A percentile compares a stretch with the other conserved stretches of the same genome.
phyloP scores from a whole-genome alignment of 139 green algal genomes.

The Edaphochlamys debaryana region DNA sequence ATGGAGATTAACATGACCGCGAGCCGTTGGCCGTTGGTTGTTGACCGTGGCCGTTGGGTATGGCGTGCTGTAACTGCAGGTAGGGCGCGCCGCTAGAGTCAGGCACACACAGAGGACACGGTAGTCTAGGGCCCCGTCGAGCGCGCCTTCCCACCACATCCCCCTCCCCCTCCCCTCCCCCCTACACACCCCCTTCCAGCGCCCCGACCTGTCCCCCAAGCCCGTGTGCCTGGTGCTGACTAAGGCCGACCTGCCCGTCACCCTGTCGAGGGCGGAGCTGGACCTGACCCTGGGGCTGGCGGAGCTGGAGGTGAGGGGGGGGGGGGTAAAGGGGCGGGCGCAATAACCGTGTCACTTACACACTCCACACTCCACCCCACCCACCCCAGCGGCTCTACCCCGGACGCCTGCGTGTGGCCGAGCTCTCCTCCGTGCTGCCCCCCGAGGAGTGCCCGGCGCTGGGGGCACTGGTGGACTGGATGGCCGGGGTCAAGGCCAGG shows the following conservation, averaged over 20 bases:
- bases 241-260: slow-evolving; percentile 15
- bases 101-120: too few species aligned
- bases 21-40: too few species aligned
- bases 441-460: slow-evolving; percentile 11
- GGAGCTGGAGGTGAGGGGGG: too few species aligned
- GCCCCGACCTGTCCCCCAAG: background rate
- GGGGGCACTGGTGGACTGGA: slow-evolving; percentile 17
- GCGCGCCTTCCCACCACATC: background rate
- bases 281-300: too few species aligned
- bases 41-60: too few species aligned
- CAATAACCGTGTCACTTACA: too few species aligned
- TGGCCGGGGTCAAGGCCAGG: too few species aligned
- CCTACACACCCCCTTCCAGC: background rate
- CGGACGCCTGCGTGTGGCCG: background rate
- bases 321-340: background rate
- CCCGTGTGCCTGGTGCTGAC: slow-evolving; percentile 22
- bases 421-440: background rate
- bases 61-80: too few species aligned
- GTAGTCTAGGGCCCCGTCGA: too few species aligned
- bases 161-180: background rate
- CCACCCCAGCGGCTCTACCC: slow-evolving; percentile 4
- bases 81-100: too few species aligned
- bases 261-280: too few species aligned
- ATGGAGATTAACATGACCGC: too few species aligned
- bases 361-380: background rate